These are phyloP conservation scores for Boletus sp. DNA, from an alignment of 768 basidiomycete genomes.

Conservation along the genomic window DNA sequence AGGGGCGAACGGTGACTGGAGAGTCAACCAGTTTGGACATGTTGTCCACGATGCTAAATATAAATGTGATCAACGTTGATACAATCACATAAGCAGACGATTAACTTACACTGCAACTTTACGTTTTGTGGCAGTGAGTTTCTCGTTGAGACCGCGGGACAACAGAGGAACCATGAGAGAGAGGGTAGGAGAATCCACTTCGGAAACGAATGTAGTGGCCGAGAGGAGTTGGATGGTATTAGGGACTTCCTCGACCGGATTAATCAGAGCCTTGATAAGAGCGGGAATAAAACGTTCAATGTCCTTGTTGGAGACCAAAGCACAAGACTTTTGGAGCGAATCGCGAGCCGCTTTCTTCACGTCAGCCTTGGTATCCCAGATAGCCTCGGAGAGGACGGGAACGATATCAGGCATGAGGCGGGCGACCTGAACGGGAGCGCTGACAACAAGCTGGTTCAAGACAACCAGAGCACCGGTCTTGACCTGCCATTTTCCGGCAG, in stretches of 20 bases:
- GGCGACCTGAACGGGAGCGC: conserved; percentile 79
- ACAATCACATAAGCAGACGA: conserved; percentile 6
- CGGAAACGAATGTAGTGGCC: conserved; percentile 99
- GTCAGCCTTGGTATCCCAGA: conserved; percentile 98
- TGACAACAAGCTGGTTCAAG: conserved; percentile 83
- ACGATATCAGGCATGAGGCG: conserved; percentile 94
- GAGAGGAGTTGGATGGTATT: conserved; percentile 93
- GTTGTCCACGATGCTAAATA: conserved; percentile 86
- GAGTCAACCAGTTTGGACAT: conserved; percentile 99
- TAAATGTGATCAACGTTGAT: conserved; percentile 16
- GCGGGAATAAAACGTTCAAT: conserved; percentile 96
- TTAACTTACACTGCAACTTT: conserved; percentile 91
- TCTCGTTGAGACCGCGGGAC: conserved; percentile 90
- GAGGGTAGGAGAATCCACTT: conserved; percentile 95
- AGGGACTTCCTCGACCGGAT: conserved; percentile 99
- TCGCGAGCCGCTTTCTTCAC: conserved; percentile 98
- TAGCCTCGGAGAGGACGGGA: conserved; percentile 89
- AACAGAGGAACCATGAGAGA: conserved; percentile 97
- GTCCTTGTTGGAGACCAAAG: conserved; percentile 97
- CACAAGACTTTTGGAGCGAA: conserved; percentile 91
- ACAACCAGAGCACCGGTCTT: conserved; percentile 84
- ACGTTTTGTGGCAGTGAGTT: conserved; percentile 94
- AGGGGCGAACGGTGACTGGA: conserved; percentile 90
- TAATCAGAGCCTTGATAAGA: conserved; percentile 95
- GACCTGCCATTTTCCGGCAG: conserved; percentile 96